phyloP scores from a whole-genome alignment of 2,329 filamentous ascomycete genomes.

The Scytalidium lignicola region DNA sequence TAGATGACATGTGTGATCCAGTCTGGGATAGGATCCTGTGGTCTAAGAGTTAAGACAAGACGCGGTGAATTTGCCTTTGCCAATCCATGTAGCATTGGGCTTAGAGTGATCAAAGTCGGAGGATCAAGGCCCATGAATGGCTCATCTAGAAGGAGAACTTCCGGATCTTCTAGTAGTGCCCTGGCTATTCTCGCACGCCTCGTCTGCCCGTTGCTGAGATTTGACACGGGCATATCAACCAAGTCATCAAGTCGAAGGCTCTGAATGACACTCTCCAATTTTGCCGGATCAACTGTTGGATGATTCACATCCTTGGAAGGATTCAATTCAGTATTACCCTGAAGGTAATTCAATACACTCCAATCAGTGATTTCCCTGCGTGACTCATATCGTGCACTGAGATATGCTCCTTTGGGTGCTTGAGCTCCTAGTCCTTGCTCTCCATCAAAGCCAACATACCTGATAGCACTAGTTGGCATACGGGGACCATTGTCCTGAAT shows the following conservation, averaged over 20 bases:
- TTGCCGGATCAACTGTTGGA: constrained; percentile 40
- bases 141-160: constrained; percentile 82
- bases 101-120: constrained; percentile 67
- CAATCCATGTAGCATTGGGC: constrained; percentile 62
- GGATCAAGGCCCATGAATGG: constrained; percentile 97
- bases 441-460: constrained; percentile 85
- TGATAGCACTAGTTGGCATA: constrained; percentile 63
- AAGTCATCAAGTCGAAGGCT: constrained; percentile 67
- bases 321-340: constrained; percentile 80
- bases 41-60: constrained; percentile 70
- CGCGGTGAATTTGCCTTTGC: constrained; percentile 63
- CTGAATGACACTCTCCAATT: constrained; percentile 57
- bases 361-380: constrained; percentile 83
- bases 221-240: constrained; percentile 76
- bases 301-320: constrained; percentile 51
- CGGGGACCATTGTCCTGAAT: constrained; percentile 42
- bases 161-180: constrained; percentile 71
- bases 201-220: constrained; percentile 91
- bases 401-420: constrained; percentile 68
- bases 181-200: constrained; percentile 82
- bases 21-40: constrained; percentile 80
- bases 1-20: constrained; percentile 87
- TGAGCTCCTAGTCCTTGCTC: constrained; percentile 55
- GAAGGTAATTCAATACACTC: constrained; percentile 73
- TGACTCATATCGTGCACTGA: constrained; percentile 88